These are phyloP conservation scores for Termitomyces sp. DNA, from an alignment of 768 basidiomycete species.

Conservation along the genomic window DNA sequence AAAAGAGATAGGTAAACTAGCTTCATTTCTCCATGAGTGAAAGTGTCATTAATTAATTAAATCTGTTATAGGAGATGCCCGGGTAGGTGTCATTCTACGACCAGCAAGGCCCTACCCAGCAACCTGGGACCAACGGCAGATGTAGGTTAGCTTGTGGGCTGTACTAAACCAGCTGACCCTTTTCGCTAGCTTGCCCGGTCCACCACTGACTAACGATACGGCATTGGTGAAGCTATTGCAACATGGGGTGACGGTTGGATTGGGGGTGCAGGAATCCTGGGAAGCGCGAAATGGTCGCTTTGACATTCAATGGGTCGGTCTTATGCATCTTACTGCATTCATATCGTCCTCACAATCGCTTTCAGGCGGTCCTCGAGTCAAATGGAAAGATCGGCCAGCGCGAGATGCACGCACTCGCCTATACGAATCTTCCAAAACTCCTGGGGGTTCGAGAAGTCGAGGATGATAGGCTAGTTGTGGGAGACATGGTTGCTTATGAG, in stretches of 20 bases:
- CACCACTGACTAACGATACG: slow-evolving; percentile 64
- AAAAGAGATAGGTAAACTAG: slow-evolving; percentile 53
- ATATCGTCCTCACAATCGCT: background rate
- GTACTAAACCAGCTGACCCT: slow-evolving; percentile 5
- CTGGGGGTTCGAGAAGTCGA: slow-evolving; percentile 36
- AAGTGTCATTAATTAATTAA: background rate
- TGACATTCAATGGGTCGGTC: slow-evolving; percentile 74
- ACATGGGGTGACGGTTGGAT: slow-evolving; percentile 76
- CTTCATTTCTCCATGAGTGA: background rate
- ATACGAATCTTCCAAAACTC: slow-evolving; percentile 39
- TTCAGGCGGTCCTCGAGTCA: slow-evolving; percentile 43
- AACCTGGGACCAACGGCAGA: slow-evolving; percentile 67
- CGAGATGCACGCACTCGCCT: slow-evolving; percentile 40
- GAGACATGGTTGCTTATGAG: slow-evolving; percentile 58
- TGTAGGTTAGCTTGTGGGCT: slow-evolving; percentile 35
- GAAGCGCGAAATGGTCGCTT: slow-evolving; percentile 72
- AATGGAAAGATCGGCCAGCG: slow-evolving; percentile 37
- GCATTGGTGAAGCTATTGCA: slow-evolving; percentile 59
- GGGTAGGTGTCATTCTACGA: slow-evolving; percentile 47
- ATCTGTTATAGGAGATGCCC: slow-evolving; percentile 34
- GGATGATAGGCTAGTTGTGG: slow-evolving; percentile 26
- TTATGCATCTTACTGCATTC: background rate
- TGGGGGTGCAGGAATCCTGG: slow-evolving; percentile 68
- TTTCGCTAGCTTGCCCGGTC: slow-evolving; percentile 57
- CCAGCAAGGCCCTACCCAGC: slow-evolving; percentile 66